Conservation (phyloP, 306 rosid genomes). For the Quercus mongolica region DNA sequence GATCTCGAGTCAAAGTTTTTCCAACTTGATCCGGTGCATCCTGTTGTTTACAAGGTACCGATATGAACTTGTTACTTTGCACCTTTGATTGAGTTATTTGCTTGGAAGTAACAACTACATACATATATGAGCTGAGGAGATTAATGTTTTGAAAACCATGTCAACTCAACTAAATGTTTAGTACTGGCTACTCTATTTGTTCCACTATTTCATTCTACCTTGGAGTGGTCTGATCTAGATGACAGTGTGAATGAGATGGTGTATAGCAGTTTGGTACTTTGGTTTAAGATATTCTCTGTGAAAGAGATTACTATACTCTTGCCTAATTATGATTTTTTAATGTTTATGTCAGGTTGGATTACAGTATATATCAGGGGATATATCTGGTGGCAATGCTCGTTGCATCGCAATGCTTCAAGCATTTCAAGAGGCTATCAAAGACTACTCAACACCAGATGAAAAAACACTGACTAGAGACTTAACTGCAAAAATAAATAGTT, state of each 20-base stretch:
- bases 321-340: conserved; percentile 11
- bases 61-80: not conserved
- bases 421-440: conserved; percentile 59
- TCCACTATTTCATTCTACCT: not conserved
- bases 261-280: not conserved
- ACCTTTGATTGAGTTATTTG: not conserved
- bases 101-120: not conserved
- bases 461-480: conserved; percentile 48
- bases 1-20: conserved; percentile 55
- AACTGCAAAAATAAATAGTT: conserved; percentile 51
- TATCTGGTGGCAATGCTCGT: conserved; percentile 58
- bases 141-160: not conserved
- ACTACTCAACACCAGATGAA: conserved; percentile 46
- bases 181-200: not conserved
- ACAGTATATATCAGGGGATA: conserved; percentile 44
- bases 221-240: not conserved
- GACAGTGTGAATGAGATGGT: not conserved
- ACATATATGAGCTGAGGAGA: not conserved
- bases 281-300: not conserved
- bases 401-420: conserved; percentile 62
- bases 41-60: conserved; percentile 54
- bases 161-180: not conserved
- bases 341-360: conserved; percentile 45
- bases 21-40: conserved; percentile 51
- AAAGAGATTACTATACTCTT: conserved; percentile 1